Base-by-base conservation (phyloP, 306 rosid genomes). In the Trichosanthes truncata region DNA sequence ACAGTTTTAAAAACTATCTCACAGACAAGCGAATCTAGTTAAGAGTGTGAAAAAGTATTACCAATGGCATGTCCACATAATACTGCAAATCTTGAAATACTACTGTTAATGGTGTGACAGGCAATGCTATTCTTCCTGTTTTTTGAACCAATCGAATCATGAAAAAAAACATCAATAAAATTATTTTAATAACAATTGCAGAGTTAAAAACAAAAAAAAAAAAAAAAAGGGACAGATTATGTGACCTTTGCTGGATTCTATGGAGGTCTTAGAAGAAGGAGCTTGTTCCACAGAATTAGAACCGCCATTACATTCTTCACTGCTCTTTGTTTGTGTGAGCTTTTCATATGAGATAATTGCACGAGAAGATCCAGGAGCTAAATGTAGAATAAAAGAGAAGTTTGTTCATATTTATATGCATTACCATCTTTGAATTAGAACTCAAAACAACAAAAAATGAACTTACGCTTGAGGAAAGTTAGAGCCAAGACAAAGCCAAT, bases 81-180 rank as follows among this genome's bases (percentile, higher is more conserved):
- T 85, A 89, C 23, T 86, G 87, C 82, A 89, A 73, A 79, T 84
- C 85, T 78, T 85, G 74, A 83, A 89, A 89, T 46, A 74, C 84
- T 11, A 83, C 36, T 9, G 85, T 78, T 26, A 89, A 46, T 65
- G 90, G 88, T 38, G 83, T 81, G 53, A 85, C 86, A n/a, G 90
- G 92, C 60, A 89, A 63, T 2, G 67, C 87, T 83, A 86, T 81
- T 53, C 57, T 79, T 49, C 86, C 88, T 82, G 86, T 68, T 77
- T 48, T 20, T 10, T 20, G 25, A 48, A 12, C 17, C 35, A 61
- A 57, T 14, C 9, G 21, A 7, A 18, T 11, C 56, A 10, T n/a
- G n/a, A n/a, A n/a, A n/a, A n/a, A n/a, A n/a, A n/a, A 9, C 29
- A 38, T 66, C 5, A 15, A 55, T 2, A 79, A 25, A 40, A 25